Base-by-base conservation (phyloP, 805 yeast genomes). In the Kuraishia cidri region DNA sequence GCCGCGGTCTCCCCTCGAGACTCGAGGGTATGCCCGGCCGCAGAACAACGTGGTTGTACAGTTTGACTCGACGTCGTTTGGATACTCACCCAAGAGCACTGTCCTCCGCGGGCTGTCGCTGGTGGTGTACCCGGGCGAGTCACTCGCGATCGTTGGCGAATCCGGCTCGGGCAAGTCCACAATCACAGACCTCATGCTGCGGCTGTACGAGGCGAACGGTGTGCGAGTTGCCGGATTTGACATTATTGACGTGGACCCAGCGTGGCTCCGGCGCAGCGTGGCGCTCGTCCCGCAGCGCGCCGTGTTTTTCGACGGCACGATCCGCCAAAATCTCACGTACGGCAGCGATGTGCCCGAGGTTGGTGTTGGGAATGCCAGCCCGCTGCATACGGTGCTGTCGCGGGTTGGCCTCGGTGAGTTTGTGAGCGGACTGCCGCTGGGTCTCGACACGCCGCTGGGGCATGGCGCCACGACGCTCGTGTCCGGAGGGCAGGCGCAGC, bases 151-250 rank as follows among this genome's bases (percentile, higher is more conserved):
- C 1, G 72, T 79, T 3, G 99, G 98, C 1, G 75, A 71, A 23
- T 84, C 97, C 2, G 99, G 99, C 0, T 69, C 80, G 10, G 99
- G 99, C 0, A 92, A 92, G 53, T 81, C 96, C 0, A 86, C 97
- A 0, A 39, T 90, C 2, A 55, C 75, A 0, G 60, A 66, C 1
- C 43, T 88, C 9, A 40, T 88, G 0, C 53, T 76, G 2, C 60
- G 79, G 31, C 52, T 88, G 1, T 74, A 74, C 38, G 50, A 50
- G 1, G 56, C 64, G 26, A 75, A 69, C 0, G 41, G 45, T 2
- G n/a, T n/a, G n/a, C n/a, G n/a, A n/a, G n/a, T n/a, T n/a, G n/a
- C n/a, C n/a, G n/a, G n/a, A n/a, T n/a, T n/a, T n/a, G 75, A 75
- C 37, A 57, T 84, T 1, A 52, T 56, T 9, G 46, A 49, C 0